Conservation (phyloP, 441 rosid species). For the Pelargonium australe region DNA sequence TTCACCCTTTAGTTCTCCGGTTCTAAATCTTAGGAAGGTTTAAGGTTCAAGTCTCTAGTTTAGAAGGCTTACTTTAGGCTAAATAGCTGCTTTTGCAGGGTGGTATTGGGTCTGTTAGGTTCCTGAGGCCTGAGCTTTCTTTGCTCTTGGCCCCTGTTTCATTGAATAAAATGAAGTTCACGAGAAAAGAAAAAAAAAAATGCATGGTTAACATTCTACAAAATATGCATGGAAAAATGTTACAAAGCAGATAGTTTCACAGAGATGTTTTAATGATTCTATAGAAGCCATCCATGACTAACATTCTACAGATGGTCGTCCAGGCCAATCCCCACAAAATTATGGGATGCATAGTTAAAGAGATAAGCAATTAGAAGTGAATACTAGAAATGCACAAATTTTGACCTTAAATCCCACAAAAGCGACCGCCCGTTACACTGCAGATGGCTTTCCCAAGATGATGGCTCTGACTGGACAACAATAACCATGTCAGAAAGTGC, state of each 20-base stretch:
- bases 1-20: too few relatives aligned
- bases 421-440: conserved; percentile 95
- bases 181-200: too few relatives aligned
- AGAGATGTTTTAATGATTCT: conserved; percentile 1
- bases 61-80: too few relatives aligned
- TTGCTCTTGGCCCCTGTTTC: too few relatives aligned
- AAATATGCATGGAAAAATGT: not conserved
- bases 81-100: too few relatives aligned
- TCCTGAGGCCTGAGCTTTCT: too few relatives aligned
- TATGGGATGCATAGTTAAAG: conserved; percentile 7
- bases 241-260: not conserved
- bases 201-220: too few relatives aligned
- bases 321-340: conserved; percentile 7
- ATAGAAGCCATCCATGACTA: not conserved
- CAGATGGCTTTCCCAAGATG: conserved; percentile 97
- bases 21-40: too few relatives aligned
- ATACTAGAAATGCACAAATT: conserved; percentile 8
- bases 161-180: too few relatives aligned
- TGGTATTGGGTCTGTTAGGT: too few relatives aligned
- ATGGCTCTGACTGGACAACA: conserved; percentile 88
- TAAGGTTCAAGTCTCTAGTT: too few relatives aligned
- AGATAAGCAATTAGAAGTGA: conserved; percentile 12
- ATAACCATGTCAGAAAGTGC: conserved; percentile 93
- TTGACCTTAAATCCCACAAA: conserved; percentile 89
- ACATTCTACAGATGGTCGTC: not conserved